Conservation (phyloP, 2,329 filamentous ascomycete species). For the Geoglossum cookeanum region DNA sequence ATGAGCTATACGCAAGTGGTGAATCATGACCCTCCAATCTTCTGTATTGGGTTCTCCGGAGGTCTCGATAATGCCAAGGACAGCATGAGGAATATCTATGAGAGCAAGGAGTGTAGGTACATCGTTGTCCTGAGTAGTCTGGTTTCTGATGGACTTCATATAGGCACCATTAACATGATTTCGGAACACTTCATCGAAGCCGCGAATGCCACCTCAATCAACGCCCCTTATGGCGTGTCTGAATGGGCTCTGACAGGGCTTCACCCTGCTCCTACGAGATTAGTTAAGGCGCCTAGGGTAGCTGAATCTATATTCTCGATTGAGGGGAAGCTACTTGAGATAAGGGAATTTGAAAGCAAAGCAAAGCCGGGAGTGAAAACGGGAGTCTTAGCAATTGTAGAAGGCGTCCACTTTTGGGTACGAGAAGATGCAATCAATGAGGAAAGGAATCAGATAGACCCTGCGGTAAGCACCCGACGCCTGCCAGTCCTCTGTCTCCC, state of each 20-base stretch:
- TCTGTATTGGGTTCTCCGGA: conserved; percentile 43
- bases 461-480: conserved; percentile 30
- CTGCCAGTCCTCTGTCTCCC: background rate
- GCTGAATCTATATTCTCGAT: conserved; percentile 67
- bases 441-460: conserved; percentile 54
- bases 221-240: conserved; percentile 54
- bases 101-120: conserved; percentile 46
- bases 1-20: conserved; percentile 77
- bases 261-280: conserved; percentile 43
- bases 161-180: conserved; percentile 61
- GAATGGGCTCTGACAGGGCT: conserved; percentile 70
- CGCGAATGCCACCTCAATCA: conserved; percentile 62
- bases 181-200: conserved; percentile 71
- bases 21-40: conserved; percentile 71
- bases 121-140: background rate
- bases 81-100: conserved; percentile 52
- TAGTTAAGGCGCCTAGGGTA: conserved; percentile 54
- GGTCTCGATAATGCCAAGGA: conserved; percentile 51
- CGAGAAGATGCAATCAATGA: conserved; percentile 74
- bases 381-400: conserved; percentile 54
- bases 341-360: conserved; percentile 58
- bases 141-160: background rate
- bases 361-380: conserved; percentile 54
- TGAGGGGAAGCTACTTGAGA: conserved; percentile 59
- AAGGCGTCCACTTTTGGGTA: conserved; percentile 77